Base-by-base conservation (phyloP, 331 rosid genomes). In the Pyrus hybrid region DNA sequence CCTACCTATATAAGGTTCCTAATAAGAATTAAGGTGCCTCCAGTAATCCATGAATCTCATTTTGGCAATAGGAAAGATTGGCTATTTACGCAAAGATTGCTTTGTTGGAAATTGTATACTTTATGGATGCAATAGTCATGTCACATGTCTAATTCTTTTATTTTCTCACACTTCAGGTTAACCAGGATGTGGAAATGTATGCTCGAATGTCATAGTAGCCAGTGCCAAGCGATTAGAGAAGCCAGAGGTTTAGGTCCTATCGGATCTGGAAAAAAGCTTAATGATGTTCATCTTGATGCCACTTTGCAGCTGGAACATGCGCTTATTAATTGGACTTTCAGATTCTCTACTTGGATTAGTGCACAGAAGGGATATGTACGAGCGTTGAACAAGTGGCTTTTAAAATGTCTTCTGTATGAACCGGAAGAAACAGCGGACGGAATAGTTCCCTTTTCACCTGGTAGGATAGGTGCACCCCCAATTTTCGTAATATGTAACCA, bases 371-470 rank as follows among this genome's bases (percentile, higher is more conserved):
- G 90, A 68, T 95, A 85, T 74, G 97, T 95, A 47, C 83, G 80
- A 83, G 98, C 97, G 62, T 78, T 95, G 80, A 92, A 95, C 76
- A 83, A 87, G 70, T 95, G 98, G 97, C 93, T 95, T 76, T 79
- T 87, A 54, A 95, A 90, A 82, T 95, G 97, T 78, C 91, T 95
- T 45, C 57, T 79, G 23, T 77, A 90, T 80, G 99, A 85, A 79
- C 97, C 93, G 5, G 97, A 92, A 81, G 98, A 91, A 83, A 91
- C 94, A 41, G 54, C 90, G 3, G 99, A 95, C 76, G 97, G 97
- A 47, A 57, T 77, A 74, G 93, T 87, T 74, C 97, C 98, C 30
- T 88, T 89, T 76, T 92, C 98, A 41, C 97, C 98, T 18, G 85
- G 98, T 66, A 84, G 98, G 70, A 77, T 95, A n/a, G 99, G 97